Conservation (phyloP, 2,329 filamentous ascomycete species). For the Botrytis sinoallii region DNA sequence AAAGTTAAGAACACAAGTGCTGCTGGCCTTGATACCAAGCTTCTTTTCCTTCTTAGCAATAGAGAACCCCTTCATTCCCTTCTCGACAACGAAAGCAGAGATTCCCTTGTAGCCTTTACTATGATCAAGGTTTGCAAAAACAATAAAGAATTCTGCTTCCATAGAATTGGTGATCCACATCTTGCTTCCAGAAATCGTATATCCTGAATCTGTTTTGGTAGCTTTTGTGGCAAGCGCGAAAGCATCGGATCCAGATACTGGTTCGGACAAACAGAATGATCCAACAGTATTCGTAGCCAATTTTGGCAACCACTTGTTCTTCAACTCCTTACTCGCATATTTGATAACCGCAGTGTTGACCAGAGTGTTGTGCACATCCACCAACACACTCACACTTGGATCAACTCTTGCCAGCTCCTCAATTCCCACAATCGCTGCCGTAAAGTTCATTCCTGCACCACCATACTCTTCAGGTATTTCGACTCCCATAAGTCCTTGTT, state of each 20-base stretch:
- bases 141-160: conserved; percentile 93
- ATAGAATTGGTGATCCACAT: conserved; percentile 99
- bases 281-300: conserved; percentile 87
- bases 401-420: conserved; percentile 94
- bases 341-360: conserved; percentile 92
- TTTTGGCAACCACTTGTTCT: conserved; percentile 85
- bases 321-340: conserved; percentile 71
- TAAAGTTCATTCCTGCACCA: conserved; percentile 98
- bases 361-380: conserved; percentile 96
- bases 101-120: conserved; percentile 96
- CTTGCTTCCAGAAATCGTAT: conserved; percentile 86
- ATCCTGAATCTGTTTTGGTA: conserved; percentile 76
- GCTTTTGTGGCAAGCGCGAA: conserved; percentile 94
- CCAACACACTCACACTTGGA: conserved; percentile 90
- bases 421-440: conserved; percentile 89
- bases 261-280: conserved; percentile 91
- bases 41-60: conserved; percentile 99
- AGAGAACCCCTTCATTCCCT: conserved; percentile 80
- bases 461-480: conserved; percentile 98
- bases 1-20: conserved; percentile 95
- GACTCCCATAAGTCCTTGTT: conserved; percentile 95
- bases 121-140: conserved; percentile 93
- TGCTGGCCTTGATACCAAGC: conserved; percentile 91
- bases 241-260: conserved; percentile 88
- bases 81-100: conserved; percentile 92